A percentile compares a stretch with the other conserved stretches of the same genome.
These are phyloP conservation scores for Vigna trinervia DNA, from an alignment of 306 rosid species.

Conservation along the genomic window DNA sequence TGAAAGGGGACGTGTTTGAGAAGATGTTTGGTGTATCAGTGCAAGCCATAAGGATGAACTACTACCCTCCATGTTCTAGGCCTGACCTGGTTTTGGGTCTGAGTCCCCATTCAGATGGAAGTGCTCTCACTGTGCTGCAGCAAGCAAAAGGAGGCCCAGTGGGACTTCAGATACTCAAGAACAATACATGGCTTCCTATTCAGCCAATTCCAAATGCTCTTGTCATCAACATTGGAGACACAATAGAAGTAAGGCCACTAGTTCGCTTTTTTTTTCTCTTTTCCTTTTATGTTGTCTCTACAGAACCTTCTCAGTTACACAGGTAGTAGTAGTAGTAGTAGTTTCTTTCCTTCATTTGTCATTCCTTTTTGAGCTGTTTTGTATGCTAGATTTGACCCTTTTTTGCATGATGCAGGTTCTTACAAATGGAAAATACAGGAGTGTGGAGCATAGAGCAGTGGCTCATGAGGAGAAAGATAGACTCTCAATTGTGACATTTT, in stretches of 20 bases:
- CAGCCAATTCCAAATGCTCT: constrained; percentile 86
- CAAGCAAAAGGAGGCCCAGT: constrained; percentile 80
- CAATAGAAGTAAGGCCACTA: constrained; percentile 71
- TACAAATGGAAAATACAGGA: constrained; percentile 89
- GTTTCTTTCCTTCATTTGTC: neutral
- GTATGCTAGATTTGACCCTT: constrained; percentile 7
- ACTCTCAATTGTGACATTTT: constrained; percentile 86
- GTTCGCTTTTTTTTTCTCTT: constrained; percentile 20
- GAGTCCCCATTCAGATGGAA: constrained; percentile 99
- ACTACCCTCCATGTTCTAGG: constrained; percentile 92
- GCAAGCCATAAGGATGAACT: constrained; percentile 96
- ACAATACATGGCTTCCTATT: constrained; percentile 75
- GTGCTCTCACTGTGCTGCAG: constrained; percentile 93
- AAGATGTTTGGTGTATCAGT: constrained; percentile 84
- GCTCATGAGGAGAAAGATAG: constrained; percentile 73
- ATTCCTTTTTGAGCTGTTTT: neutral
- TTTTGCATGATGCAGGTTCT: constrained; percentile 68
- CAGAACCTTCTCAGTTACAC: neutral
- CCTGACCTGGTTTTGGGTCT: constrained; percentile 98
- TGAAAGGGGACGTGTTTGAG: constrained; percentile 61
- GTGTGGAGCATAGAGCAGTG: constrained; percentile 98
- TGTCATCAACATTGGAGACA: constrained; percentile 92
- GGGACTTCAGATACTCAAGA: constrained; percentile 88
- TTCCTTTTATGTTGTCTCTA: neutral
- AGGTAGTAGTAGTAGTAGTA: neutral